Percentiles rank a stretch among this genome's conserved stretches.
Conservation (phyloP, 2,329 filamentous ascomycete genomes). For the Paracorniculantispora psalliotae region DNA sequence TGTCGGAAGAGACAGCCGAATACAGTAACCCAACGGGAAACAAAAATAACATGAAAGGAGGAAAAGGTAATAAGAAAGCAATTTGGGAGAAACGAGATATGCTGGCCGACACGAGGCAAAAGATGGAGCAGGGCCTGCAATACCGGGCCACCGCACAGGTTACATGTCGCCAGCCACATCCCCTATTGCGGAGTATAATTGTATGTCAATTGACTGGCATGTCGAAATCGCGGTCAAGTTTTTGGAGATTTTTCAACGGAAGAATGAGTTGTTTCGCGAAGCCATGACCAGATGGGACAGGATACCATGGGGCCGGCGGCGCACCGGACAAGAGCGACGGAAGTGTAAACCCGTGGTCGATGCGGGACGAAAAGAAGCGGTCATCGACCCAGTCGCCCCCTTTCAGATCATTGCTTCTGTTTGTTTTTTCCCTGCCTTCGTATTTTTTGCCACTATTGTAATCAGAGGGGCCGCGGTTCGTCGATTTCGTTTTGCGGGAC, state of each 20-base stretch:
- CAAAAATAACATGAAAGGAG: background rate
- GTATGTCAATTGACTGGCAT: background rate
- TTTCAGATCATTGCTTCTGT: no score
- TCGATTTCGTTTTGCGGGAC: background rate
- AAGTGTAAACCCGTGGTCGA: background rate
- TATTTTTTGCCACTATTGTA: no score
- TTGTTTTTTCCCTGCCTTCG: no score
- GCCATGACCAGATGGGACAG: background rate
- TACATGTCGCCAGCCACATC: background rate
- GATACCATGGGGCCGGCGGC: no score
- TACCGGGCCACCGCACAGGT: background rate
- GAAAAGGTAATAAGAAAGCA: background rate
- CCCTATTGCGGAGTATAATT: background rate
- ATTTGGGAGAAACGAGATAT: background rate
- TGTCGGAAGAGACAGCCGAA: background rate
- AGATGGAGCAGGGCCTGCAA: background rate
- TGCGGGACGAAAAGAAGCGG: background rate
- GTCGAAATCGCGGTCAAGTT: conserved; percentile 3
- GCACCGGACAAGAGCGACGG: background rate
- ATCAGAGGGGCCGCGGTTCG: background rate
- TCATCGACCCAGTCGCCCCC: background rate
- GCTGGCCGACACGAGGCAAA: background rate
- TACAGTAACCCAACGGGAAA: background rate
- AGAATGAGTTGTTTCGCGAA: background rate
- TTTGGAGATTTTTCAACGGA: no score